Evolutionary conservation across 306 rosid species (phyloP).

Genomic region (Quillaja saponaria): DNA sequence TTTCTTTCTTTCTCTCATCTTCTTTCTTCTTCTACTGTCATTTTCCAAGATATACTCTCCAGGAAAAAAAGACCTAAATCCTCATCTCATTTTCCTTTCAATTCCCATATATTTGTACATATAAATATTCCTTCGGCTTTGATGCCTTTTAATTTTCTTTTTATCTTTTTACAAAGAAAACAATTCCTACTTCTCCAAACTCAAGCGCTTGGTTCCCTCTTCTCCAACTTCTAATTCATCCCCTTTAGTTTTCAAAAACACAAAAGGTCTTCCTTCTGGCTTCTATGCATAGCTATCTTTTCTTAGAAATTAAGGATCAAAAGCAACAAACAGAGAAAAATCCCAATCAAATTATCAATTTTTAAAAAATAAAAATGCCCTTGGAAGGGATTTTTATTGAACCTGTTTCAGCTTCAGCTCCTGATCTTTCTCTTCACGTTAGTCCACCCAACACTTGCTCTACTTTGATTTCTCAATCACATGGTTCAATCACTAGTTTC

Average conservation of each 20-base stretch:
- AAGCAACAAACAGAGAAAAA: too few species aligned
- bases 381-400: conserved; percentile 82
- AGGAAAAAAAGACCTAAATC: conserved; percentile 51
- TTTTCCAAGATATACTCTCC: conserved; percentile 81
- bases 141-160: conserved; percentile 12
- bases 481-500: conserved; percentile 10
- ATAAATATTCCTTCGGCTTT: conserved; percentile 1
- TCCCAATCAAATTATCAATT: neutral
- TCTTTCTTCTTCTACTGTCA: conserved; percentile 61
- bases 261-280: conserved; percentile 26
- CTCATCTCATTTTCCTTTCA: conserved; percentile 42
- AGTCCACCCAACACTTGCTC: conserved; percentile 62
- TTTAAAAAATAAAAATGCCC: conserved; percentile 65
- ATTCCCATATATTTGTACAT: too few species aligned
- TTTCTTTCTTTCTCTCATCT: neutral
- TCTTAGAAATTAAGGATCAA: conserved; percentile 20
- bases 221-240: conserved; percentile 9
- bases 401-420: conserved; percentile 50
- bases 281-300: conserved; percentile 37
- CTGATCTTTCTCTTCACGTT: conserved; percentile 94
- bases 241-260: conserved; percentile 20
- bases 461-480: conserved; percentile 36
- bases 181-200: neutral
- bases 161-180: neutral
- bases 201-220: too few species aligned